These are phyloP conservation scores for Diplosphaera chodatii DNA, from an alignment of 139 green algal genomes.

Conservation along the genomic window DNA sequence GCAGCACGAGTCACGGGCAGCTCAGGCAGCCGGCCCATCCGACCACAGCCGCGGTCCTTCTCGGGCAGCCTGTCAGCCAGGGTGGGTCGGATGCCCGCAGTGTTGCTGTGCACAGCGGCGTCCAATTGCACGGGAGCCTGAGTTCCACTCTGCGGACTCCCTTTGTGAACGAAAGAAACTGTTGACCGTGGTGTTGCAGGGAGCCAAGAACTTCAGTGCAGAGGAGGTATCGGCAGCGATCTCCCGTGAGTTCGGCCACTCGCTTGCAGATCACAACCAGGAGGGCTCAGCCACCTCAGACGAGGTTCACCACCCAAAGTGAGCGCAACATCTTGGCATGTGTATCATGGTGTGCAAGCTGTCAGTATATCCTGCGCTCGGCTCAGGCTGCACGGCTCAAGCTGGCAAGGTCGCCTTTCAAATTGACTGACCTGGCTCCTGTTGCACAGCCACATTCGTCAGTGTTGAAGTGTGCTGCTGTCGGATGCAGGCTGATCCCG, in stretches of 20 bases:
- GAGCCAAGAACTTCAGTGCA: background rate
- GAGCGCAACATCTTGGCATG: background rate
- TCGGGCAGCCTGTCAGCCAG: background rate
- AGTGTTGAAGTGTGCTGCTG: background rate
- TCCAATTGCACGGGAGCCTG: no score
- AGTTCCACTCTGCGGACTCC: no score
- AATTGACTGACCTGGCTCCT: no score
- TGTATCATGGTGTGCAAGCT: no score
- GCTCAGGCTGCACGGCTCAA: no score
- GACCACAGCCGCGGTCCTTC: background rate
- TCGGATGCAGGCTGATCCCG: background rate
- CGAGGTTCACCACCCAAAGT: slow-evolving; percentile 11
- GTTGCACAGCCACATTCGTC: no score
- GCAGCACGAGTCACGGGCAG: background rate
- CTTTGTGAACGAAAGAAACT: no score
- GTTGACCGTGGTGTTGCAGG: background rate
- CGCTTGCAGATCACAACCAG: background rate
- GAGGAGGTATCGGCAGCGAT: background rate
- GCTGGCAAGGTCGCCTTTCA: no score
- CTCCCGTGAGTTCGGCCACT: background rate
- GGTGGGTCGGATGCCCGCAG: no score
- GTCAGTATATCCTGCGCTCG: background rate
- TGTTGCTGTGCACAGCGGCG: no score
- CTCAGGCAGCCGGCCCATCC: background rate
- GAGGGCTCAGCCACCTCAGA: slow-evolving; percentile 10